phyloP scores from a whole-genome alignment of 2,329 filamentous ascomycete species.

The Sphaerulina populicola region DNA sequence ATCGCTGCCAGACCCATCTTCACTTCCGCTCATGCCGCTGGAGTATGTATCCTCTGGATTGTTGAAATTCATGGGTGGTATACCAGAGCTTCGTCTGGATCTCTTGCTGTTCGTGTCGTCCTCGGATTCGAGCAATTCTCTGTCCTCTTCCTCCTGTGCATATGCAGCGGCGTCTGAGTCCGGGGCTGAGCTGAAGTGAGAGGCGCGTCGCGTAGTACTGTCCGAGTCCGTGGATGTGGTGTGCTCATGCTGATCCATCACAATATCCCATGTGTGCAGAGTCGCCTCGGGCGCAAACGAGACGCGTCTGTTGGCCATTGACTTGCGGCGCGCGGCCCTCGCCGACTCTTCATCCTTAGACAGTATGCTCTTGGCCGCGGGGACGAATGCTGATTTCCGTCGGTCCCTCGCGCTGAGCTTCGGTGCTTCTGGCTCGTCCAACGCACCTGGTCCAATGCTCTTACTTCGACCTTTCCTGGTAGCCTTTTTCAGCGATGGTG shows the following conservation, averaged over 20 bases:
- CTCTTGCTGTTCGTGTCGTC: conserved; percentile 59
- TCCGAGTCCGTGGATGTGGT: conserved; percentile 64
- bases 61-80: conserved; percentile 57
- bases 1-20: conserved; percentile 35
- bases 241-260: conserved; percentile 78
- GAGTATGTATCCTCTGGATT: conserved; percentile 59
- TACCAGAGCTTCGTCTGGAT: conserved; percentile 56
- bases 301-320: conserved; percentile 69
- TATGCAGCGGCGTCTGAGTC: conserved; percentile 45
- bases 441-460: conserved; percentile 84
- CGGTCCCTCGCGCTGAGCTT: conserved; percentile 29
- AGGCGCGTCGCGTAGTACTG: conserved; percentile 66
- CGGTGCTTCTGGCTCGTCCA: conserved; percentile 63
- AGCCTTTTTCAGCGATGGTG: conserved; percentile 25
- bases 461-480: conserved; percentile 76
- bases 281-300: conserved; percentile 97
- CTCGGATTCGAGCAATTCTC: conserved; percentile 43
- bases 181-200: conserved; percentile 43
- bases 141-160: conserved; percentile 47
- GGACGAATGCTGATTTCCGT: conserved; percentile 41
- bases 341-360: conserved; percentile 49
- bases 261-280: conserved; percentile 88
- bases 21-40: conserved; percentile 61
- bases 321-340: conserved; percentile 72
- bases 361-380: conserved; percentile 47